These are phyloP conservation scores for Nakaseomyces uthaithaninus DNA, from an alignment of 1,139 yeast genomes.

Conservation along the genomic window DNA sequence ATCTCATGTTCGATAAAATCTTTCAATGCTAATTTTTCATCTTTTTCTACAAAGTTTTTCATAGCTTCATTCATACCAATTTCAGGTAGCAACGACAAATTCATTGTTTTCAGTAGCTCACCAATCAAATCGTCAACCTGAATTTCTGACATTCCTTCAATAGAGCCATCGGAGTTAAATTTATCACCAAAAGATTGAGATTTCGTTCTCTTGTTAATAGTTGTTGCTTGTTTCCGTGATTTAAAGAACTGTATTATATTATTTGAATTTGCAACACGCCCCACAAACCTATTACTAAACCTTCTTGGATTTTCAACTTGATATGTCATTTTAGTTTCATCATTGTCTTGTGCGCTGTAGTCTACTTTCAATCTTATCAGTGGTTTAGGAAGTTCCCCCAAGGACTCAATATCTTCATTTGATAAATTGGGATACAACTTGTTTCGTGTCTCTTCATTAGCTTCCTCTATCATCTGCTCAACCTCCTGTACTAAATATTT, in stretches of 20 bases:
- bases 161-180: conserved; percentile 10
- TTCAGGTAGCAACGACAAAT: conserved; percentile 66
- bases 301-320: conserved; percentile 88
- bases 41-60: conserved; percentile 65
- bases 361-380: conserved; percentile 76
- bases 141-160: conserved; percentile 33
- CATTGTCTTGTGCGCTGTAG: conserved; percentile 49
- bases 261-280: conserved; percentile 80
- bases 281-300: conserved; percentile 84
- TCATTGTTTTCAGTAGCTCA: conserved; percentile 53
- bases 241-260: conserved; percentile 72
- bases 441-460: conserved; percentile 44
- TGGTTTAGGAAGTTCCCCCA: conserved; percentile 52
- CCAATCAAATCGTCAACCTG: conserved; percentile 54
- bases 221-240: conserved; percentile 27
- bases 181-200: conserved; percentile 25
- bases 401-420: conserved; percentile 21
- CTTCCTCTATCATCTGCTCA: conserved; percentile 55
- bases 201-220: conserved; percentile 24
- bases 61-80: conserved; percentile 69
- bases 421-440: conserved; percentile 27
- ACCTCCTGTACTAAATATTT: conserved; percentile 55
- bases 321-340: conserved; percentile 41
- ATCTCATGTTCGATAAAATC: conserved; percentile 64
- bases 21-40: conserved; percentile 64